Base-by-base conservation (phyloP, 495 filamentous ascomycete genomes). In the Hypoxylon crocopeplum region DNA sequence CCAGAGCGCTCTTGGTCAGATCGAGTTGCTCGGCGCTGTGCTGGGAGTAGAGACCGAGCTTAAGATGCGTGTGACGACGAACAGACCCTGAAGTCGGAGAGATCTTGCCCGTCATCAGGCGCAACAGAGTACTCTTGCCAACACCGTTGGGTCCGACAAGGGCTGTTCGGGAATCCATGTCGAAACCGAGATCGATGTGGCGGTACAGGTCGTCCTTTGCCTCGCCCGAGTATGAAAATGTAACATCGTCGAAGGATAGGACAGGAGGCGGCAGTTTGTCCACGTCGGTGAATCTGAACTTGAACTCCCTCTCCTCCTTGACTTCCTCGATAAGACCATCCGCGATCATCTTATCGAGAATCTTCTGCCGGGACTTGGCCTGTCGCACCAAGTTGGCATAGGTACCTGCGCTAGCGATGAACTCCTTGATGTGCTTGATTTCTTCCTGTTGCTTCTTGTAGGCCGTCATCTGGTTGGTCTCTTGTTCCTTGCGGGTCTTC, bases 311-410 rank as follows among this genome's bases (percentile, higher is more conserved):
- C 76, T 98, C 94, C 55, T 83, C 73, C 57, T 83, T 74, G 51
- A 98, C 91, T 22, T 90, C 88, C 79, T 98, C 88, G 68, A 98
- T 97, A 74, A 98, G 92, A 61, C 94, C 94, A 66, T 98, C 94
- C 50, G 94, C 95, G 81, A 98, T 94, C 94, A 98, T 98, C 84
- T 98, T 98, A 84, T 98, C 94, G 53, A 98, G 85, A 74, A 98
- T 98, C 90, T 98, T 98, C 77, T 98, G 94, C 41, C 94, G 87
- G 24, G 94, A 98, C 82, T 98, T 98, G 75, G 94, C 94, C 80
- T 98, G 94, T 69, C 92, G 82, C 68, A 99, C 94, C 77, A 99
- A 84, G 81, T 99, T 99, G 83, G 94, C 94, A 72, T 99, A 99
- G 56, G 94, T 99, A 92, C 94, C 94, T 47, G 95, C 94, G 42